These are phyloP conservation scores for Sordariomycetes sp. DNA, from an alignment of 2,329 filamentous ascomycete genomes.

Conservation along the genomic window DNA sequence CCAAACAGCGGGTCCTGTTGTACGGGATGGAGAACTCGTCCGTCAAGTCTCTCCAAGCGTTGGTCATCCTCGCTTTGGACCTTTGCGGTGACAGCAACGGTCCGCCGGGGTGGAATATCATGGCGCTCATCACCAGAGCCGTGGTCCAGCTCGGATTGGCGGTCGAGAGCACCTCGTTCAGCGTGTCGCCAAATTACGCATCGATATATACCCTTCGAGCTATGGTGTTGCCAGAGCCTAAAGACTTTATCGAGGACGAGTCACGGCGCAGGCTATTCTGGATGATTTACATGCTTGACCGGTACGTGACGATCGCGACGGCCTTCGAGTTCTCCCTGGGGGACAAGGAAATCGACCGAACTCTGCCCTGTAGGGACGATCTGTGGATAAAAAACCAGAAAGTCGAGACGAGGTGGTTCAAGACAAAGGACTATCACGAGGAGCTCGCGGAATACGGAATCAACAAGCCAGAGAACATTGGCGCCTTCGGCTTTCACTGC, in stretches of 20 bases:
- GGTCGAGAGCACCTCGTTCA: slow-evolving; percentile 71
- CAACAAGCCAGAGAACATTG: slow-evolving; percentile 70
- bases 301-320: slow-evolving; percentile 83
- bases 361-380: slow-evolving; percentile 79
- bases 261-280: slow-evolving; percentile 78
- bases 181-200: slow-evolving; percentile 67
- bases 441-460: slow-evolving; percentile 50
- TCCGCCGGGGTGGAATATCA: slow-evolving; percentile 83
- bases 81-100: slow-evolving; percentile 82
- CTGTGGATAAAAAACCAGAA: slow-evolving; percentile 75
- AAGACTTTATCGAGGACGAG: slow-evolving; percentile 85
- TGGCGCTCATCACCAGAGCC: slow-evolving; percentile 79
- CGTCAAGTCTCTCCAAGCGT: slow-evolving; percentile 76
- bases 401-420: slow-evolving; percentile 80
- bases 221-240: slow-evolving; percentile 74
- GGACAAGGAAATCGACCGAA: slow-evolving; percentile 82
- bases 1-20: slow-evolving; percentile 77
- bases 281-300: slow-evolving; percentile 87
- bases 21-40: slow-evolving; percentile 87
- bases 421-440: slow-evolving; percentile 33
- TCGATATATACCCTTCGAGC: slow-evolving; percentile 86
- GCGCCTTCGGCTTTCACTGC: slow-evolving; percentile 82
- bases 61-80: slow-evolving; percentile 80
- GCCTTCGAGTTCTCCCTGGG: slow-evolving; percentile 87
- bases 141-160: slow-evolving; percentile 82